These are phyloP conservation scores for Neocucurbitaria cava DNA, from an alignment of 2,329 filamentous ascomycete species.

Conservation along the genomic window DNA sequence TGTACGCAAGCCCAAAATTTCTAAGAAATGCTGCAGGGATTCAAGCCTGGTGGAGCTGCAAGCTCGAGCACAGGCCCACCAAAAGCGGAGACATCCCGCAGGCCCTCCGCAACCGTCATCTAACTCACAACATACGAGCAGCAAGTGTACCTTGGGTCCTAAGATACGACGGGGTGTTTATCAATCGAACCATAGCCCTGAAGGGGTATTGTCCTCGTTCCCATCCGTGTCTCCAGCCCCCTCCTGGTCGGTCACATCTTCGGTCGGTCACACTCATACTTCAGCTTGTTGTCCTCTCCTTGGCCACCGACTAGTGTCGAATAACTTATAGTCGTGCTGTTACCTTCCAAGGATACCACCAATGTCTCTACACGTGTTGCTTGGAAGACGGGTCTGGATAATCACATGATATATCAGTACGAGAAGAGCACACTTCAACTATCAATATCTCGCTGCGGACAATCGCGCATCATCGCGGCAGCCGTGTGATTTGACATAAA, in stretches of 20 bases:
- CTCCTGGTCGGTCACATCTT: not conserved
- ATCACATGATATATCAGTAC: no score
- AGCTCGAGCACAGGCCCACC: conserved; percentile 3
- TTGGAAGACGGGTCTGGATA: no score
- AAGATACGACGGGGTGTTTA: not conserved
- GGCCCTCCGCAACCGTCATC: not conserved
- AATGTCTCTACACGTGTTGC: no score
- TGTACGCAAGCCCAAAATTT: conserved; percentile 22
- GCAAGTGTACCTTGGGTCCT: not conserved
- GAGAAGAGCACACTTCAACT: no score
- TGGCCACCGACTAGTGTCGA: no score
- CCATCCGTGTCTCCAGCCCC: not conserved
- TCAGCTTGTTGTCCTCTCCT: no score
- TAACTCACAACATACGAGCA: not conserved
- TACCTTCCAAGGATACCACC: no score
- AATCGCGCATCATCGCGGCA: no score
- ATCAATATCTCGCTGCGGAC: no score
- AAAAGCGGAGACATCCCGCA: conserved; percentile 20
- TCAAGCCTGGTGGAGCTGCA: conserved; percentile 1
- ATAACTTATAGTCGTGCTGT: no score
- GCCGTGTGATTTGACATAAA: no score
- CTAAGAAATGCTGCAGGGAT: conserved; percentile 15
- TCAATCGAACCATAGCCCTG: not conserved
- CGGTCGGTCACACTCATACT: not conserved
- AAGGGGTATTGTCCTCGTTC: not conserved